Evolutionary conservation across 2,329 filamentous ascomycete genomes (phyloP).

Genomic region (Tolypocladium nubicola): DNA sequence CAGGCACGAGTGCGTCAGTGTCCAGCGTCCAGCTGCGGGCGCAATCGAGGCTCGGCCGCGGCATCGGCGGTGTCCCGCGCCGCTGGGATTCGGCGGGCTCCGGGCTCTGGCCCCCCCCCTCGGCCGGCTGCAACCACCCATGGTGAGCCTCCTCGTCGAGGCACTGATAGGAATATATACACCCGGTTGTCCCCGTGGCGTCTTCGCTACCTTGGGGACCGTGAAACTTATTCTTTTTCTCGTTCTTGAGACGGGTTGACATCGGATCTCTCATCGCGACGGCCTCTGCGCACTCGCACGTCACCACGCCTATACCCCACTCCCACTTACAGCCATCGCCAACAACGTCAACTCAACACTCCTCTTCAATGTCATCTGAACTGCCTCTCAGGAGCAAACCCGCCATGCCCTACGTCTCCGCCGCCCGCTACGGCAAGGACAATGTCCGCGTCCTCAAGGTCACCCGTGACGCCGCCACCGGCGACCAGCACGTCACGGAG

Average conservation of each 20-base stretch:
- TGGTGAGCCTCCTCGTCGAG: background rate
- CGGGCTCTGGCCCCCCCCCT: conserved; percentile 3
- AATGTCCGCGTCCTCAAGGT: conserved; percentile 98
- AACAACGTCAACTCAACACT: conserved; percentile 3
- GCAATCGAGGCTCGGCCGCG: background rate
- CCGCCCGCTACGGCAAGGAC: conserved; percentile 84
- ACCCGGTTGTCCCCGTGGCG: background rate
- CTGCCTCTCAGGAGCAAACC: background rate
- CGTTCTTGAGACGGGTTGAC: background rate
- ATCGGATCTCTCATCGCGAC: background rate
- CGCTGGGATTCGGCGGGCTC: conserved; percentile 18
- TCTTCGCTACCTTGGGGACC: background rate
- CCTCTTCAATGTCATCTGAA: background rate
- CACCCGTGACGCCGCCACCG: conserved; percentile 64
- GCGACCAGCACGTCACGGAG: conserved; percentile 78
- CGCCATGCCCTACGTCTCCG: conserved; percentile 44
- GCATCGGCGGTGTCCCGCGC: conserved; percentile 5
- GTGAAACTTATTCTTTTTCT: background rate
- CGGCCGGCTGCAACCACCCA: background rate
- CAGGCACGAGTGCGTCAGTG: background rate
- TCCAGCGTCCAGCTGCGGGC: no score
- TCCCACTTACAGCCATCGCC: background rate
- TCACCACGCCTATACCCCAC: background rate
- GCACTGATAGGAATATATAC: background rate
- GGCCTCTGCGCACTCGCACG: background rate